Conservation (phyloP, 148 eudicot species). For the Fagopyrum homotropicum region DNA sequence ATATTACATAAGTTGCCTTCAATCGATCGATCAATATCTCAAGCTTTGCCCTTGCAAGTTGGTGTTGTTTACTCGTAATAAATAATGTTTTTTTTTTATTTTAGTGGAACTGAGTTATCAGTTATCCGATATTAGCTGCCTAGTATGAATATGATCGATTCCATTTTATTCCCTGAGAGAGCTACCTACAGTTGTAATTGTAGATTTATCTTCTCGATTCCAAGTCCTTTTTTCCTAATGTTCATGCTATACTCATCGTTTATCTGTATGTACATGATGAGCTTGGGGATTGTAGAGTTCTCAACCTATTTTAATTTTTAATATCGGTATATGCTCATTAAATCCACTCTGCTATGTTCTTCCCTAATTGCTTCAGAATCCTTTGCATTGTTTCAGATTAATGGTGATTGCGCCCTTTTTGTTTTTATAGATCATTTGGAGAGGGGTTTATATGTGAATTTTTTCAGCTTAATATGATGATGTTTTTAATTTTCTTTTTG, state of each 20-base stretch:
- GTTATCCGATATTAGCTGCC: too few relatives aligned
- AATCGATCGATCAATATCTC: too few relatives aligned
- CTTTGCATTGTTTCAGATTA: neutral
- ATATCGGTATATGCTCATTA: neutral
- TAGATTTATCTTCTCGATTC: too few relatives aligned
- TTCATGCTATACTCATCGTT: neutral
- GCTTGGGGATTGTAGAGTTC: neutral
- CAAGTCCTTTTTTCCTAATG: too few relatives aligned
- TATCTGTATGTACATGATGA: neutral
- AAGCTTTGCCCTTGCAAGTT: too few relatives aligned
- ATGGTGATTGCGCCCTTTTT: neutral
- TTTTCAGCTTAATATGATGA: neutral
- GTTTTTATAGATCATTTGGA: neutral
- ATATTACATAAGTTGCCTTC: too few relatives aligned
- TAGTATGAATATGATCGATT: too few relatives aligned
- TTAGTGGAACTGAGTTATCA: too few relatives aligned
- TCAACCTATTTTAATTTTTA: neutral
- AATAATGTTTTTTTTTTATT: too few relatives aligned
- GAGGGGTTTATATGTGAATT: neutral
- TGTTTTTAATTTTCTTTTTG: conserved; percentile 6
- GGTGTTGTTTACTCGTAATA: too few relatives aligned
- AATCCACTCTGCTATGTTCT: neutral
- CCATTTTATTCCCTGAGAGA: too few relatives aligned
- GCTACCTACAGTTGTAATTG: too few relatives aligned
- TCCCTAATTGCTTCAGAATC: neutral